Evolutionary conservation across 805 yeast genomes (phyloP).

Genomic region (Candida qinlingensis): DNA sequence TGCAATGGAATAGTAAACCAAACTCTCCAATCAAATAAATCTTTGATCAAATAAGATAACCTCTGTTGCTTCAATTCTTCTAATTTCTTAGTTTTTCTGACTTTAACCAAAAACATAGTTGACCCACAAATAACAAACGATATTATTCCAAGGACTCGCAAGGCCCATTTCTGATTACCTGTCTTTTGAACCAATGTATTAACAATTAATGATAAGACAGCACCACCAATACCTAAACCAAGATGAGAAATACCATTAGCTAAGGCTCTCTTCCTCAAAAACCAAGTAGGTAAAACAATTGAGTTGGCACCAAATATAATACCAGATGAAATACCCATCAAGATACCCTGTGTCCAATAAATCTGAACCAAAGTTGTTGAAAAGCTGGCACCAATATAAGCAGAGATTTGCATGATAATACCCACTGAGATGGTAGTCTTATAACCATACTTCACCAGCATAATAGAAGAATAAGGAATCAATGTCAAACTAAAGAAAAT

Average conservation of each 20-base stretch:
- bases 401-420: conserved; percentile 37
- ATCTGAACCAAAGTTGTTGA: conserved; percentile 45
- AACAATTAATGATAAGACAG: conserved; percentile 35
- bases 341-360: conserved; percentile 46
- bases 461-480: conserved; percentile 42
- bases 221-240: conserved; percentile 53
- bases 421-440: conserved; percentile 35
- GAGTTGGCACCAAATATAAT: conserved; percentile 48
- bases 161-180: conserved; percentile 42
- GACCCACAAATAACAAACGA: conserved; percentile 33
- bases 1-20: conserved; percentile 28
- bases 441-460: conserved; percentile 40
- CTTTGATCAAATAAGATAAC: conserved; percentile 20
- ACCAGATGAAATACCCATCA: conserved; percentile 46
- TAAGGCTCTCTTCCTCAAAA: conserved; percentile 40
- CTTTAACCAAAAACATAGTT: conserved; percentile 39
- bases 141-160: conserved; percentile 39
- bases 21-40: conserved; percentile 31
- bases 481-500: conserved; percentile 46
- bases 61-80: conserved; percentile 10
- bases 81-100: conserved; percentile 33
- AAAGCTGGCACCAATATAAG: conserved; percentile 47
- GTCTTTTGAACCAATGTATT: conserved; percentile 36
- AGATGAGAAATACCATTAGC: conserved; percentile 45
- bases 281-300: conserved; percentile 50